These are phyloP conservation scores for Nicotiana attenuata DNA, from an alignment of 257 asterid species.

Conservation along the genomic window DNA sequence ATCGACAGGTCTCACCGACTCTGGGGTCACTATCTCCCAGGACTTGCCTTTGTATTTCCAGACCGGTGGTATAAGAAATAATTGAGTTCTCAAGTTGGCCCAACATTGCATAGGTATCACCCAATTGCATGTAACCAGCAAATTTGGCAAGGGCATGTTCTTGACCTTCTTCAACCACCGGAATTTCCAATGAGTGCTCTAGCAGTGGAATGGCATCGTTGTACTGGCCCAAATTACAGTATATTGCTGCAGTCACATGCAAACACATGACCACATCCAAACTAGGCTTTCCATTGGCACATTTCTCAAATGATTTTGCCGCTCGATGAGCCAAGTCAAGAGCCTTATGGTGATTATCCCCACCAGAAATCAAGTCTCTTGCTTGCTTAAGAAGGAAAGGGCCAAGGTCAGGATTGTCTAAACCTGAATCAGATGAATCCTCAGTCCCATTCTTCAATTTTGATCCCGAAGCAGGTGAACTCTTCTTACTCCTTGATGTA, in stretches of 20 bases:
- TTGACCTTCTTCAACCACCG: slow-evolving; percentile 62
- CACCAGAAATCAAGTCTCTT: slow-evolving; percentile 76
- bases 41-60: slow-evolving; percentile 60
- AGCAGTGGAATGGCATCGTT: slow-evolving; percentile 70
- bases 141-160: slow-evolving; percentile 95
- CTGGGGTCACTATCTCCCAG: slow-evolving; percentile 81
- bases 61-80: slow-evolving; percentile 53
- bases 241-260: slow-evolving; percentile 84
- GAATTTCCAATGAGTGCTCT: slow-evolving; percentile 71
- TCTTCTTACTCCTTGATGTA: slow-evolving; percentile 11
- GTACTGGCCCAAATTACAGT: slow-evolving; percentile 73
- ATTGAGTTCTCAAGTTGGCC: slow-evolving; percentile 85
- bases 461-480: slow-evolving; percentile 26
- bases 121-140: slow-evolving; percentile 92
- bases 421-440: slow-evolving; percentile 42
- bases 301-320: slow-evolving; percentile 71
- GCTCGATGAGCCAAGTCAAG: slow-evolving; percentile 76
- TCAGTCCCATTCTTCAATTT: slow-evolving; percentile 45
- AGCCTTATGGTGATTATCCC: slow-evolving; percentile 73
- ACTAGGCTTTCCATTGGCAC: slow-evolving; percentile 64
- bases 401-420: slow-evolving; percentile 78
- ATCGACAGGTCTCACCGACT: slow-evolving; percentile 86
- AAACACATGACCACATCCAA: slow-evolving; percentile 78
- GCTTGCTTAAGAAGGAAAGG: slow-evolving; percentile 88
- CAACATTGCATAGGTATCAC: slow-evolving; percentile 82